Percentiles rank a stretch among this genome's conserved stretches.
These are phyloP conservation scores for Erodium moschatum DNA, from an alignment of 441 rosid species.

Conservation along the genomic window DNA sequence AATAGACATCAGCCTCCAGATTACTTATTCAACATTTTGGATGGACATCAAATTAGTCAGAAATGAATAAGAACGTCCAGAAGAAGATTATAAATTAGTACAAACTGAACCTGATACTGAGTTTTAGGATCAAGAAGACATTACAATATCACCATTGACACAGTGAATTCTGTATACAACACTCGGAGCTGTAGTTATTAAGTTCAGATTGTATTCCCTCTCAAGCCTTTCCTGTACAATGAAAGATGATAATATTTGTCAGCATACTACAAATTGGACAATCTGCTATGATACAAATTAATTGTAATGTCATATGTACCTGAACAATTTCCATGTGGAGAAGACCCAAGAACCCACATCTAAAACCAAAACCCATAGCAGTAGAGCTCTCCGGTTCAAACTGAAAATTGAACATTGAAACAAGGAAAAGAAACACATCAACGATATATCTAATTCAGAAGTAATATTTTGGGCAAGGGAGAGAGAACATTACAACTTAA, in stretches of 20 bases:
- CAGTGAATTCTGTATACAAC: slow-evolving; percentile 87
- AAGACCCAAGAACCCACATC: slow-evolving; percentile 96
- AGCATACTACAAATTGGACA: background rate
- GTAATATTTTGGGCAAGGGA: background rate
- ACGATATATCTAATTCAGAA: slow-evolving; percentile 3
- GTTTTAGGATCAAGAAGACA: slow-evolving; percentile 31
- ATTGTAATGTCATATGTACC: slow-evolving; percentile 29
- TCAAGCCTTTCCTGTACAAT: slow-evolving; percentile 87
- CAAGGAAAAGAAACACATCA: slow-evolving; percentile 14
- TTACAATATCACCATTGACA: slow-evolving; percentile 67
- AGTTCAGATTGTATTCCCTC: slow-evolving; percentile 91
- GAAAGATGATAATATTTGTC: slow-evolving; percentile 7
- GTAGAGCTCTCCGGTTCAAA: slow-evolving; percentile 96
- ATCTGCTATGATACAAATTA: background rate
- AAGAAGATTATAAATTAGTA: slow-evolving; percentile 14
- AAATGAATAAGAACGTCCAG: slow-evolving; percentile 11
- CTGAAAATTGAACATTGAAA: slow-evolving; percentile 37
- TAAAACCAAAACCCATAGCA: slow-evolving; percentile 98
- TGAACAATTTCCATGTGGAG: slow-evolving; percentile 99
- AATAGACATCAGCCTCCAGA: background rate
- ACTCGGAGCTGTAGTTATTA: slow-evolving; percentile 97
- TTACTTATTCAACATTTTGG: slow-evolving; percentile 4
- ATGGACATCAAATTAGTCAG: slow-evolving; percentile 9
- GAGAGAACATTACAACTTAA: background rate
- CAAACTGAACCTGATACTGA: background rate